Evolutionary conservation across 169 alveolate species (phyloP).

Genomic region (Plasmodium knowlesi): DNA sequence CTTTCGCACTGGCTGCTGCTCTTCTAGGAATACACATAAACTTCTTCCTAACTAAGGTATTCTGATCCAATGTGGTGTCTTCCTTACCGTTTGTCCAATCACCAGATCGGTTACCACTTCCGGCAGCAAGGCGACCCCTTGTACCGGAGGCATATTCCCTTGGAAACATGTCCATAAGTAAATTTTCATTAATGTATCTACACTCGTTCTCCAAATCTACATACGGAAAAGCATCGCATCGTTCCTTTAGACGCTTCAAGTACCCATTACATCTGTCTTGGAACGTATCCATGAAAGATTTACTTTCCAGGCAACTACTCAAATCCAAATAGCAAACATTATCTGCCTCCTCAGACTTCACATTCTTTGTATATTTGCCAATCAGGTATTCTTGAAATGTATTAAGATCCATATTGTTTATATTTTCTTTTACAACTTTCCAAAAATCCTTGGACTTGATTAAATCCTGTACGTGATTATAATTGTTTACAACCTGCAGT

Average conservation of each 20-base stretch:
- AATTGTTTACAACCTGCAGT: constrained; percentile 11
- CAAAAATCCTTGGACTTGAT: constrained; percentile 37
- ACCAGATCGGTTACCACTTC: neutral
- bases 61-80: neutral
- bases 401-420: neutral
- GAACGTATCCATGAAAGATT: constrained; percentile 26
- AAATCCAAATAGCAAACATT: constrained; percentile 16
- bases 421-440: constrained; percentile 20
- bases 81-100: neutral
- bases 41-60: constrained; percentile 4
- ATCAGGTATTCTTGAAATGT: constrained; percentile 39
- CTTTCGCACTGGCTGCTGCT: neutral
- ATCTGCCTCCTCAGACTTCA: constrained; percentile 8
- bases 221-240: neutral
- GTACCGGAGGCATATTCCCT: neutral
- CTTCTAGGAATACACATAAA: constrained; percentile 39
- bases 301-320: neutral
- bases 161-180: neutral
- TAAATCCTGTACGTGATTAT: constrained; percentile 31
- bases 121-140: neutral
- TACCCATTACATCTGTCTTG: constrained; percentile 48
- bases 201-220: constrained; percentile 57
- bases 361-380: constrained; percentile 12
- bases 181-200: constrained; percentile 36
- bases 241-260: constrained; percentile 35